Percentiles rank a stretch among this genome's conserved stretches.
Evolutionary conservation across 2,329 filamentous ascomycete genomes (phyloP).

Genomic region (Pseudogymnoascus verrucosus): DNA sequence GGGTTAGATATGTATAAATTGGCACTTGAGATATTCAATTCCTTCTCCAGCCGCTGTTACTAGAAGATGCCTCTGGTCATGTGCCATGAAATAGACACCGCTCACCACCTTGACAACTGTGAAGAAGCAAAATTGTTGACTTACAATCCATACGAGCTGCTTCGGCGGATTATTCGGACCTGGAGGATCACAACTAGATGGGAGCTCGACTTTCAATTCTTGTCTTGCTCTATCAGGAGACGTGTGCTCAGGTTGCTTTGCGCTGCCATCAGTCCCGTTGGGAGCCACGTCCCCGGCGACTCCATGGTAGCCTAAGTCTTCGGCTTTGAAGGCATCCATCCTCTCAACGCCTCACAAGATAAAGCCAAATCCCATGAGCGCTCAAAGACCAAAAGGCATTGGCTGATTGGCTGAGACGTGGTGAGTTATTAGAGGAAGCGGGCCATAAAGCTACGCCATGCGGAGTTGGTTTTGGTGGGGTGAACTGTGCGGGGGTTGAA

Average conservation of each 20-base stretch:
- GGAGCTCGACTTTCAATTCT: conserved; percentile 51
- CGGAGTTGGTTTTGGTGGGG: background rate
- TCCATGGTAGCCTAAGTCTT: background rate
- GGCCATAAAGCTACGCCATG: background rate
- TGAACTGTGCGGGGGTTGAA: background rate
- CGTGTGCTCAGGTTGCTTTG: background rate
- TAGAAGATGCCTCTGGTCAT: background rate
- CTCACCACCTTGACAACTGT: background rate
- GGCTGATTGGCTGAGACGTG: background rate
- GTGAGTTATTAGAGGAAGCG: background rate
- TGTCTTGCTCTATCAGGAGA: background rate
- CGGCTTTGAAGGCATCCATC: conserved; percentile 7
- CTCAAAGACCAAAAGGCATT: background rate
- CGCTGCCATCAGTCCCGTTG: background rate
- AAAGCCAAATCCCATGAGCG: background rate
- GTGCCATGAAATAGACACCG: background rate
- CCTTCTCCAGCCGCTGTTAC: background rate
- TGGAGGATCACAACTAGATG: conserved; percentile 80
- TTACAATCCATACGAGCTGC: conserved; percentile 82
- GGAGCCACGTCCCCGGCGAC: background rate
- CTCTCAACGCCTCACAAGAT: conserved; percentile 1
- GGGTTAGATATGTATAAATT: conserved; percentile 9
- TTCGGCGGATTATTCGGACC: conserved; percentile 59
- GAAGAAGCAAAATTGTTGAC: conserved; percentile 25
- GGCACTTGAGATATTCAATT: background rate